Percentiles rank a stretch among this genome's conserved stretches.
phyloP scores from a whole-genome alignment of 345 rosid genomes.

The Eutrema yunnanense region DNA sequence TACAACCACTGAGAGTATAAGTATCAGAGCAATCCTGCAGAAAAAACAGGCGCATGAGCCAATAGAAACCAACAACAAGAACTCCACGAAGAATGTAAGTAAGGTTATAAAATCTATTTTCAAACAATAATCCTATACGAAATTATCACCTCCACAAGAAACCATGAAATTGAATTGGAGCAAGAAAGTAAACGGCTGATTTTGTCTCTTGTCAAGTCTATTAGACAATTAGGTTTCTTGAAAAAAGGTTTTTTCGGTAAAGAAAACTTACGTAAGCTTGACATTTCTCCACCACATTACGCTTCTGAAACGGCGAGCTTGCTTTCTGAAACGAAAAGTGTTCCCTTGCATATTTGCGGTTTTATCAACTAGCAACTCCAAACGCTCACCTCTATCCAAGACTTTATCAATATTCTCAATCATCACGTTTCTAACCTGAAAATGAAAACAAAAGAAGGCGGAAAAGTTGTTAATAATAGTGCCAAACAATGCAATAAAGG shows the following conservation, averaged over 20 bases:
- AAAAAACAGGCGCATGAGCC: constrained; percentile 19
- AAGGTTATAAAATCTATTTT: neutral
- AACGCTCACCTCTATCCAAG: constrained; percentile 84
- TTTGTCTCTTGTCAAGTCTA: neutral
- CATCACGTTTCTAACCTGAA: constrained; percentile 86
- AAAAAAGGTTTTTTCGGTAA: neutral
- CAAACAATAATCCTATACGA: neutral
- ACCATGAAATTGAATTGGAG: neutral
- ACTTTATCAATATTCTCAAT: constrained; percentile 94
- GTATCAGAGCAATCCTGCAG: constrained; percentile 64
- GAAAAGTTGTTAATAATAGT: neutral
- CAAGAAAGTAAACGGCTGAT: neutral
- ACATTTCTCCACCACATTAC: constrained; percentile 88
- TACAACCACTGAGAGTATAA: constrained; percentile 53
- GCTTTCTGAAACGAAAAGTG: constrained; percentile 91
- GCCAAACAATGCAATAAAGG: neutral
- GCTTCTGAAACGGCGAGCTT: constrained; percentile 81
- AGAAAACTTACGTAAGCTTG: constrained; percentile 66
- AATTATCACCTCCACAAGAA: neutral
- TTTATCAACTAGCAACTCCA: constrained; percentile 95
- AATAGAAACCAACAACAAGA: neutral
- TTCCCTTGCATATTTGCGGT: constrained; percentile 93
- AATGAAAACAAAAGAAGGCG: neutral
- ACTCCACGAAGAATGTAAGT: neutral
- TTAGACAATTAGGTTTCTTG: neutral